Evolutionary conservation across 331 rosid genomes (phyloP).

Genomic region (Malus hybrid): DNA sequence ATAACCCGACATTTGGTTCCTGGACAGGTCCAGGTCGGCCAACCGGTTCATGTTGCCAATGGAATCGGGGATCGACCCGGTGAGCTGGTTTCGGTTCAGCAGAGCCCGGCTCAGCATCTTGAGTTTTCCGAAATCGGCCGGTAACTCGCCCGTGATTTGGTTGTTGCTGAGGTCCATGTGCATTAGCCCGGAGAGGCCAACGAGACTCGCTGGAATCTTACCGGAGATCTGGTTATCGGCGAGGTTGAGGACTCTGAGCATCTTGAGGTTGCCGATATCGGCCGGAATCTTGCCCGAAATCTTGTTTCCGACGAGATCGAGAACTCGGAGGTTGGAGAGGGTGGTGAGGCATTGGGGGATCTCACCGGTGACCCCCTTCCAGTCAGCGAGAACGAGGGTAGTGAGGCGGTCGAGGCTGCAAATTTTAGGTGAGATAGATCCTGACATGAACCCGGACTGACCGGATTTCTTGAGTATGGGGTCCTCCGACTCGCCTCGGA

Average conservation of each 20-base stretch:
- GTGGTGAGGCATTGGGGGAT: slow-evolving; percentile 63
- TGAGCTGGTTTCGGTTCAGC: slow-evolving; percentile 47
- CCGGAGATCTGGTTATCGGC: slow-evolving; percentile 70
- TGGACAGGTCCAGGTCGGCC: slow-evolving; percentile 74
- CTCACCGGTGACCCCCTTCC: slow-evolving; percentile 77
- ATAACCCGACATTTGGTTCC: slow-evolving; percentile 52
- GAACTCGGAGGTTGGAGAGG: slow-evolving; percentile 56
- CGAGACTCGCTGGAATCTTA: slow-evolving; percentile 42
- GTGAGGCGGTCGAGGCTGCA: slow-evolving; percentile 64
- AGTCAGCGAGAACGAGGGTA: slow-evolving; percentile 60
- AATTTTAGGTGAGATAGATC: slow-evolving; percentile 60
- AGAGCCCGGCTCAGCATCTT: slow-evolving; percentile 62
- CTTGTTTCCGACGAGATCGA: slow-evolving; percentile 69
- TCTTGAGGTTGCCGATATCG: slow-evolving; percentile 42
- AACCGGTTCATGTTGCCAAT: slow-evolving; percentile 44
- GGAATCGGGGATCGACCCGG: slow-evolving; percentile 56
- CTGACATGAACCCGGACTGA: slow-evolving; percentile 71
- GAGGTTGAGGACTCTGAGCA: slow-evolving; percentile 51
- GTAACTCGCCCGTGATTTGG: slow-evolving; percentile 41
- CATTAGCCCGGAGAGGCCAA: slow-evolving; percentile 33
- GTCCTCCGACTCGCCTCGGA: slow-evolving; percentile 95
- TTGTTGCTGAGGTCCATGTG: slow-evolving; percentile 71
- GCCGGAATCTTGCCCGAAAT: slow-evolving; percentile 59
- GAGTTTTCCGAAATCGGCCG: slow-evolving; percentile 47
- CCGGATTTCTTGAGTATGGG: slow-evolving; percentile 61